A percentile compares a stretch with the other conserved stretches of the same genome.
Evolutionary conservation across 139 green algal genomes (phyloP).

Genomic region (Picocystis salinarum): DNA sequence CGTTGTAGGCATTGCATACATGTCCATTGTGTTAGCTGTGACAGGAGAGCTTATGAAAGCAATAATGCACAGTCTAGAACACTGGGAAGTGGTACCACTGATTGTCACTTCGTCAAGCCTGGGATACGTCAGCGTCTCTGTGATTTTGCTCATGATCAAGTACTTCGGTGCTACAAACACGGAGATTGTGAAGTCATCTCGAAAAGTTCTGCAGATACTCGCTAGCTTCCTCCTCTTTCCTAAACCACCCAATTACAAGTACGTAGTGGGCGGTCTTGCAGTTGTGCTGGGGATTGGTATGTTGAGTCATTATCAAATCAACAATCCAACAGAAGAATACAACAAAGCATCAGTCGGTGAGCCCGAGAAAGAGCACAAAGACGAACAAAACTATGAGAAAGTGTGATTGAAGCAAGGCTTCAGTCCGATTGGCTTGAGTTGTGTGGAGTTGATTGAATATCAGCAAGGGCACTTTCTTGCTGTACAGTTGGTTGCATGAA

Average conservation of each 20-base stretch:
- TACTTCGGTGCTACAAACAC: constrained; percentile 35
- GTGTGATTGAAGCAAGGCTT: too few relatives aligned
- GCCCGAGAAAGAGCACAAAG: too few relatives aligned
- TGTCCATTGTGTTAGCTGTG: constrained; percentile 16
- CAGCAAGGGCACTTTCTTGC: too few relatives aligned
- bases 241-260: constrained; percentile 37
- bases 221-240: constrained; percentile 35
- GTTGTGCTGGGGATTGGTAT: too few relatives aligned
- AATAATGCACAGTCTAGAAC: constrained; percentile 16
- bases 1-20: constrained; percentile 21
- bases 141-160: constrained; percentile 39
- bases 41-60: constrained; percentile 19
- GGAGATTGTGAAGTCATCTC: constrained; percentile 38
- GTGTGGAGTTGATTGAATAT: too few relatives aligned
- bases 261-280: constrained; percentile 16
- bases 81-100: constrained; percentile 13
- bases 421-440: too few relatives aligned
- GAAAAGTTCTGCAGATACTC: constrained; percentile 25
- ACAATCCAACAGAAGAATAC: too few relatives aligned
- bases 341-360: too few relatives aligned
- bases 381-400: too few relatives aligned
- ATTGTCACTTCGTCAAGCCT: constrained; percentile 11
- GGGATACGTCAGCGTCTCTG: constrained; percentile 34
- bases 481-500: too few relatives aligned
- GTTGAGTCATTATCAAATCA: too few relatives aligned